phyloP scores from a whole-genome alignment of 768 basidiomycete species.

The Aureoboletus auriporus region DNA sequence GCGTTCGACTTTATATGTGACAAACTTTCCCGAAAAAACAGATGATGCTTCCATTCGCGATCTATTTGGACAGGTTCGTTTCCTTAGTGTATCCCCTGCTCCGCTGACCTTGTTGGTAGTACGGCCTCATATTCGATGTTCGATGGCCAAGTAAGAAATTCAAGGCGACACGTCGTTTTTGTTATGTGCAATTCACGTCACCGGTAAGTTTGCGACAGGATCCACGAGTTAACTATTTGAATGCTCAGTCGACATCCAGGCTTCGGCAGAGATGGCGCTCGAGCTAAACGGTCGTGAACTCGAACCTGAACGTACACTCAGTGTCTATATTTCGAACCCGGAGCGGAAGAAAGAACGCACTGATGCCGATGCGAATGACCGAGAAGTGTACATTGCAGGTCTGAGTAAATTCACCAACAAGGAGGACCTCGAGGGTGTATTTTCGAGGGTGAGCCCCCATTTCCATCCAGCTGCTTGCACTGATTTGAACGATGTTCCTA shows the following conservation, averaged over 20 bases:
- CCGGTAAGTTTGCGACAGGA: conserved; percentile 51
- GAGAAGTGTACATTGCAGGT: conserved; percentile 86
- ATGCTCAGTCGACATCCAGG: conserved; percentile 31
- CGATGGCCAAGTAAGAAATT: conserved; percentile 99
- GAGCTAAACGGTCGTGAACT: conserved; percentile 75
- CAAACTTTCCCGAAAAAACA: conserved; percentile 86
- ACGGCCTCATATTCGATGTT: conserved; percentile 87
- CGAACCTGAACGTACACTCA: conserved; percentile 62
- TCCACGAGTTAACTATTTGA: background rate
- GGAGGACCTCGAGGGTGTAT: conserved; percentile 73
- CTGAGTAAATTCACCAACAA: conserved; percentile 75
- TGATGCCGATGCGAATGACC: conserved; percentile 78
- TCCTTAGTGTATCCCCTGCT: background rate
- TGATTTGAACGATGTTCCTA: conserved; percentile 27
- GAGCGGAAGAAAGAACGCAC: conserved; percentile 85
- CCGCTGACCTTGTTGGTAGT: conserved; percentile 42
- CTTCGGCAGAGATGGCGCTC: conserved; percentile 71
- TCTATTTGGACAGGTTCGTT: conserved; percentile 71
- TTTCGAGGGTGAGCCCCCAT: conserved; percentile 56
- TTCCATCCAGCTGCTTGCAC: background rate
- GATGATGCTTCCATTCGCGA: conserved; percentile 76
- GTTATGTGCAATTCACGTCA: conserved; percentile 87
- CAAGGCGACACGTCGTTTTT: conserved; percentile 86
- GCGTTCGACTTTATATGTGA: conserved; percentile 92
- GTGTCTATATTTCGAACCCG: conserved; percentile 87